These are phyloP conservation scores for Nitzschia sp. DNA, from an alignment of 108 stramenopile genomes.

Conservation along the genomic window DNA sequence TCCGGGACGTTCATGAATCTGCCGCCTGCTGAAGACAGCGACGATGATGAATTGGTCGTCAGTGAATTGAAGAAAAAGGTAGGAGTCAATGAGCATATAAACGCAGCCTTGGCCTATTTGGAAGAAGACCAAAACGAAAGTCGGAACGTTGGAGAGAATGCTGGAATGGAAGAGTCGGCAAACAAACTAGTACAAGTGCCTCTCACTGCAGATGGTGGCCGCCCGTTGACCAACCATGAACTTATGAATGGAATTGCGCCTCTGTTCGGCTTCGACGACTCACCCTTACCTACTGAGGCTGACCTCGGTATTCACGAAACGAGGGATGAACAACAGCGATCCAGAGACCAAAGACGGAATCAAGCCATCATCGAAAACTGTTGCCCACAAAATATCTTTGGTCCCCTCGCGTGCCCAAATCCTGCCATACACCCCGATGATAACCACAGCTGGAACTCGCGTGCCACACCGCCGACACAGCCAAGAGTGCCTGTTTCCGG, in stretches of 20 bases:
- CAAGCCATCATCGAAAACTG: slow-evolving; percentile 75
- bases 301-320: slow-evolving; percentile 86
- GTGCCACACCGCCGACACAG: slow-evolving; percentile 26
- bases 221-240: slow-evolving; percentile 80
- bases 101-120: slow-evolving; percentile 76
- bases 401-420: slow-evolving; percentile 75
- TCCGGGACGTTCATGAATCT: slow-evolving; percentile 31
- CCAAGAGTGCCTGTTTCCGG: neutral
- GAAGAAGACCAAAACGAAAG: slow-evolving; percentile 41
- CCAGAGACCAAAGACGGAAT: slow-evolving; percentile 51
- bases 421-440: slow-evolving; percentile 77
- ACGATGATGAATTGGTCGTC: slow-evolving; percentile 75
- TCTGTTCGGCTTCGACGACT: slow-evolving; percentile 78
- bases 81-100: slow-evolving; percentile 83
- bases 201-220: slow-evolving; percentile 52
- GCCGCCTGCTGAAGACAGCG: slow-evolving; percentile 24
- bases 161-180: slow-evolving; percentile 25
- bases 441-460: slow-evolving; percentile 80
- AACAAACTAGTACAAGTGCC: slow-evolving; percentile 30
- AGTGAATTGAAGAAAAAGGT: slow-evolving; percentile 83
- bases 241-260: slow-evolving; percentile 81
- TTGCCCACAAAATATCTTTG: slow-evolving; percentile 78
- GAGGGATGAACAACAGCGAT: slow-evolving; percentile 75
- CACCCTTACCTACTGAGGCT: slow-evolving; percentile 72
- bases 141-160: neutral